Evolutionary conservation across 768 basidiomycete species (phyloP).

Genomic region (Chalciporus pseudorubinellus): DNA sequence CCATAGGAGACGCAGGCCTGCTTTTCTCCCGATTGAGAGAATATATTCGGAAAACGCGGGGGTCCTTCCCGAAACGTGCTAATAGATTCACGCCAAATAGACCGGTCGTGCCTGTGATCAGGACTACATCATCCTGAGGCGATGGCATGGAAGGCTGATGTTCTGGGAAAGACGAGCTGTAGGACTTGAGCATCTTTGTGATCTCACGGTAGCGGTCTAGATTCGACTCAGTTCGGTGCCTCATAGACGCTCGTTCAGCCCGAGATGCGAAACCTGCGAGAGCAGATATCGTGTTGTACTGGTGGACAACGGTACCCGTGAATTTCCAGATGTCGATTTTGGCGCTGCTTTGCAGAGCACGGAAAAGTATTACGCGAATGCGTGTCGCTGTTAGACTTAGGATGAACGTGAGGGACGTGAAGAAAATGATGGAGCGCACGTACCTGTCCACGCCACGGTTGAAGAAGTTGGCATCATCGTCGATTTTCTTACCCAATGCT

Average conservation of each 20-base stretch:
- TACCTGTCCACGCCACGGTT: slow-evolving; percentile 25
- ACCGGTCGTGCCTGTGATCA: slow-evolving; percentile 37
- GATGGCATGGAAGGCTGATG: slow-evolving; percentile 1
- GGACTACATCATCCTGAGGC: slow-evolving; percentile 14
- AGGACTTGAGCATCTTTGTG: slow-evolving; percentile 4
- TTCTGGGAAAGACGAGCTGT: slow-evolving; percentile 8
- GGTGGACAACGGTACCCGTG: slow-evolving; percentile 36
- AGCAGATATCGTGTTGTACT: slow-evolving; percentile 33
- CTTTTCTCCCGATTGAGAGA: slow-evolving; percentile 27
- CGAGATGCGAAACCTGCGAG: slow-evolving; percentile 19
- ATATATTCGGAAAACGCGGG: slow-evolving; percentile 22
- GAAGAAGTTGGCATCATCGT: slow-evolving; percentile 11
- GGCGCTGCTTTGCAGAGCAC: slow-evolving; percentile 29
- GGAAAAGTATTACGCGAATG: slow-evolving; percentile 40
- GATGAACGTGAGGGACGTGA: no score
- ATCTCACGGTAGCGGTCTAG: slow-evolving; percentile 15
- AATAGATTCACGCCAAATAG: slow-evolving; percentile 33
- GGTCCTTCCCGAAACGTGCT: slow-evolving; percentile 16
- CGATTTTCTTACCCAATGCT: slow-evolving; percentile 11
- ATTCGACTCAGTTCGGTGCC: slow-evolving; percentile 11
- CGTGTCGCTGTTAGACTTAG: slow-evolving; percentile 35
- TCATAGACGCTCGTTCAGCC: slow-evolving; percentile 10
- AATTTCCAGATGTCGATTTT: slow-evolving; percentile 18
- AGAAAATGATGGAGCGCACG: no score
- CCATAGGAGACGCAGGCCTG: slow-evolving; percentile 14